These are phyloP conservation scores for Candida michaelii DNA, from an alignment of 805 yeast genomes.

Conservation along the genomic window DNA sequence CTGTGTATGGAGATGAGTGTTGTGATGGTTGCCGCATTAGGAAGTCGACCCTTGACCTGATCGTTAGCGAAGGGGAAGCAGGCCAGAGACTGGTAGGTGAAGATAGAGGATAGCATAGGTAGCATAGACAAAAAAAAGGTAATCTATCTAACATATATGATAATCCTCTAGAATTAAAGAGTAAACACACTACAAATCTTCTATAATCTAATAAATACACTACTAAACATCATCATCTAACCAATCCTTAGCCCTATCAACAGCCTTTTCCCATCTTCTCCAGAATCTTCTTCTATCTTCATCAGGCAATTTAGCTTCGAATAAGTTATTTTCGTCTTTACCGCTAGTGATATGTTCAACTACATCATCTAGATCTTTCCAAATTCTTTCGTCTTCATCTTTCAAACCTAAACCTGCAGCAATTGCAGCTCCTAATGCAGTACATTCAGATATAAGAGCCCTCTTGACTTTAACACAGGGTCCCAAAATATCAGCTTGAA, in stretches of 20 bases:
- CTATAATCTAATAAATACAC: no score
- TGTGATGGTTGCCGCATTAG: slow-evolving; percentile 2
- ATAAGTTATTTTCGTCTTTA: slow-evolving; percentile 26
- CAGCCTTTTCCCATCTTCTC: slow-evolving; percentile 83
- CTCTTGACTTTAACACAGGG: slow-evolving; percentile 80
- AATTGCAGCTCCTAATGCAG: slow-evolving; percentile 94
- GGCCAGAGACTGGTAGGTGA: no score
- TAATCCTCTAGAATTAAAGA: no score
- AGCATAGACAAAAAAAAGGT: no score
- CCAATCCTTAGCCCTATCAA: slow-evolving; percentile 83
- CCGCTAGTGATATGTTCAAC: slow-evolving; percentile 36
- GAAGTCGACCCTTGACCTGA: no score
- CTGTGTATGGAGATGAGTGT: background rate
- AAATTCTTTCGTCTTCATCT: slow-evolving; percentile 54
- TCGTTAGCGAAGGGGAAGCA: no score
- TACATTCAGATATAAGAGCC: slow-evolving; percentile 83
- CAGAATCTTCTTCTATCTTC: slow-evolving; percentile 61
- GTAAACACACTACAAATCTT: no score
- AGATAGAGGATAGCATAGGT: no score
- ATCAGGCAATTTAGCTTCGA: slow-evolving; percentile 49
- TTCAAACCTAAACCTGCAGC: slow-evolving; percentile 79
- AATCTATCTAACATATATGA: no score
- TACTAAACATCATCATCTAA: slow-evolving; percentile 46
- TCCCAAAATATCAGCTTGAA: slow-evolving; percentile 89
- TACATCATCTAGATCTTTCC: slow-evolving; percentile 77